These are phyloP conservation scores for Hypoxylon sp. DNA, from an alignment of 2,329 filamentous ascomycete species.

Conservation along the genomic window DNA sequence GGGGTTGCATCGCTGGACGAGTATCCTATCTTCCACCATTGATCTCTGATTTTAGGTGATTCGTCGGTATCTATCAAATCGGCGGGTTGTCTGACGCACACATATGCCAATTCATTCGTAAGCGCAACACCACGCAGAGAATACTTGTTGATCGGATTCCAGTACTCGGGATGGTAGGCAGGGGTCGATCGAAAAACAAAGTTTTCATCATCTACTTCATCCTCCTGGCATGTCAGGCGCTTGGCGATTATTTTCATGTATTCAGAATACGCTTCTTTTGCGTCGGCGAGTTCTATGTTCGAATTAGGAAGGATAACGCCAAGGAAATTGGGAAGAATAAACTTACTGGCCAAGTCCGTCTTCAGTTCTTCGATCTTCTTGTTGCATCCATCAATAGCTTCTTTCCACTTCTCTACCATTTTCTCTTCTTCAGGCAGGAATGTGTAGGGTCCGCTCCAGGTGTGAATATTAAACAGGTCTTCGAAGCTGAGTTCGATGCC, in stretches of 20 bases:
- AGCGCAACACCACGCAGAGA: constrained; percentile 67
- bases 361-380: constrained; percentile 56
- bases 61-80: constrained; percentile 62
- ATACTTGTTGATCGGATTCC: constrained; percentile 61
- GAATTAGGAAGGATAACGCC: constrained; percentile 23
- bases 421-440: constrained; percentile 55
- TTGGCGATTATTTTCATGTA: constrained; percentile 49
- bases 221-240: constrained; percentile 53
- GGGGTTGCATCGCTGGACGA: constrained; percentile 58
- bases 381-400: constrained; percentile 55
- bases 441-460: constrained; percentile 58
- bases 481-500: constrained; percentile 48
- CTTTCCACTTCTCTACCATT: constrained; percentile 52
- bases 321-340: background rate
- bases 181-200: constrained; percentile 50
- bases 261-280: constrained; percentile 39
- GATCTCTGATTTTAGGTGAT: constrained; percentile 56
- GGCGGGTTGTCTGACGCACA: constrained; percentile 62
- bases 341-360: constrained; percentile 56
- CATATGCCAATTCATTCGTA: constrained; percentile 63
- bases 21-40: constrained; percentile 71
- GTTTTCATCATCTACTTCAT: constrained; percentile 51
- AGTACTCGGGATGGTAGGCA: constrained; percentile 55
- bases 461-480: constrained; percentile 56
- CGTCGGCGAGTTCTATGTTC: constrained; percentile 44